Conservation (phyloP, 805 yeast species). For the Metschnikowia lachancei region DNA sequence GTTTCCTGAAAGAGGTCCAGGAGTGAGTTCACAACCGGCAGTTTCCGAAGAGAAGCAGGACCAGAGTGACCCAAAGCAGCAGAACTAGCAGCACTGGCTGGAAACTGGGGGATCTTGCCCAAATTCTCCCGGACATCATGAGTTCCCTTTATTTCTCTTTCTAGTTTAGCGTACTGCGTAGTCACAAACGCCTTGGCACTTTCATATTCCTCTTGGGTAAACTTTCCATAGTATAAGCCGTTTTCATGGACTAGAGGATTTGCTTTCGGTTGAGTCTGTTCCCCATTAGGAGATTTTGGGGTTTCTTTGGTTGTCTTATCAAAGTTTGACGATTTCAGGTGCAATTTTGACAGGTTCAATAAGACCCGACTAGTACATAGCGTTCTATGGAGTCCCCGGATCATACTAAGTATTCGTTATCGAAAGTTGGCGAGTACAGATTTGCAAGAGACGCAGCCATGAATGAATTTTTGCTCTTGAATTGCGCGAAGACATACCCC, state of each 20-base stretch:
- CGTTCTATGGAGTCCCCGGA: neutral
- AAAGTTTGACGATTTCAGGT: neutral
- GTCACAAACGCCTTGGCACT: conserved; percentile 35
- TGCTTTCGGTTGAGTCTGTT: neutral
- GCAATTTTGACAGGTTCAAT: neutral
- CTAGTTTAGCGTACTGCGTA: conserved; percentile 32
- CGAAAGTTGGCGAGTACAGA: neutral
- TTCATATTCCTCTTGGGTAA: conserved; percentile 39
- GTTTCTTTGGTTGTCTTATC: neutral
- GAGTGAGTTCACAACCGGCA: conserved; percentile 6
- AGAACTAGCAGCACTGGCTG: conserved; percentile 22
- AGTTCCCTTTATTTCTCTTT: conserved; percentile 37
- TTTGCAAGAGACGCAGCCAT: neutral
- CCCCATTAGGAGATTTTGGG: neutral
- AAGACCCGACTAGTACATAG: neutral
- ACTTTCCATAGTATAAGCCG: conserved; percentile 34
- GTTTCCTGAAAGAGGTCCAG: conserved; percentile 43
- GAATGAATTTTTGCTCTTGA: neutral
- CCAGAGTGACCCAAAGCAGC: conserved; percentile 13
- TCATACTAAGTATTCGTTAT: neutral
- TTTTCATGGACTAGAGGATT: conserved; percentile 24
- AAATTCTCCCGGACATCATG: conserved; percentile 36
- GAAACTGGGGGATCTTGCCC: conserved; percentile 37
- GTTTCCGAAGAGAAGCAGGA: neutral
- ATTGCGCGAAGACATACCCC: neutral